phyloP scores from a whole-genome alignment of 2,329 filamentous ascomycete genomes.

The Nemania sp. region DNA sequence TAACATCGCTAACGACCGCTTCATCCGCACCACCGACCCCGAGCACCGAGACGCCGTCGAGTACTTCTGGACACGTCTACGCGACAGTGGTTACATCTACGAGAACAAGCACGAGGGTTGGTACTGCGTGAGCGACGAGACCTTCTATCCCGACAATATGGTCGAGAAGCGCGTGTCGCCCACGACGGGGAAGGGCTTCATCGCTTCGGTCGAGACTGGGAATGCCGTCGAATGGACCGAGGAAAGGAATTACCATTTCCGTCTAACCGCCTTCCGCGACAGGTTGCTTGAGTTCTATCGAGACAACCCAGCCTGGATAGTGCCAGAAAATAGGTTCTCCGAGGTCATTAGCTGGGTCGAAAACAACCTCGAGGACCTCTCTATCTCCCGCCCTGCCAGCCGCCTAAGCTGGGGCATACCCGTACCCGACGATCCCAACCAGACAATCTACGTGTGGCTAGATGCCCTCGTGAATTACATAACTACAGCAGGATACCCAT shows the following conservation, averaged over 20 bases:
- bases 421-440: conserved; percentile 83
- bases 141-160: conserved; percentile 85
- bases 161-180: conserved; percentile 82
- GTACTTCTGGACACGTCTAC: conserved; percentile 87
- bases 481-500: conserved; percentile 86
- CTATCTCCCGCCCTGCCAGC: conserved; percentile 83
- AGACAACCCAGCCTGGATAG: conserved; percentile 81
- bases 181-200: conserved; percentile 83
- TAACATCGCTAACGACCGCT: conserved; percentile 82
- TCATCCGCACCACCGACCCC: conserved; percentile 90
- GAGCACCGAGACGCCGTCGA: conserved; percentile 87
- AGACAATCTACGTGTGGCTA: conserved; percentile 98
- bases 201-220: conserved; percentile 86
- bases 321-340: conserved; percentile 78
- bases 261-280: conserved; percentile 85
- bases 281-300: conserved; percentile 82
- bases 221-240: conserved; percentile 95
- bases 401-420: conserved; percentile 88
- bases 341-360: conserved; percentile 82
- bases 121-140: conserved; percentile 97
- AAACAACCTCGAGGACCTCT: conserved; percentile 85
- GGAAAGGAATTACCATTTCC: conserved; percentile 95
- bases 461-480: conserved; percentile 96
- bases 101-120: conserved; percentile 89
- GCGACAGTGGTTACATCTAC: conserved; percentile 83